phyloP scores from a whole-genome alignment of 2,329 filamentous ascomycete genomes.

The Aspergillus vadensis region DNA sequence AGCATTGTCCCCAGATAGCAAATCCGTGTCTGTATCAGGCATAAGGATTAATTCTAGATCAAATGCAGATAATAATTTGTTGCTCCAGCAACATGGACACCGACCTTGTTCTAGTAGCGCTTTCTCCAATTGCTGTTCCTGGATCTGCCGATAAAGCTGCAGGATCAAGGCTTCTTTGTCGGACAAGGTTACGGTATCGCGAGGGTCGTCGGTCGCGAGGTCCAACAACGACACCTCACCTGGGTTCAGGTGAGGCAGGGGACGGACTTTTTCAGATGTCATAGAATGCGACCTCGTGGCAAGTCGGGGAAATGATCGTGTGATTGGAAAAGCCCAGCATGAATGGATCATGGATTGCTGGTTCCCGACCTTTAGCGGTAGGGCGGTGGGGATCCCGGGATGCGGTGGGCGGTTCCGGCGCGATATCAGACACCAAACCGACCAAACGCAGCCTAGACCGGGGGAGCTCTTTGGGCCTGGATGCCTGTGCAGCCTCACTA shows the following conservation, averaged over 20 bases:
- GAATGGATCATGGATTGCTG: slow-evolving; percentile 13
- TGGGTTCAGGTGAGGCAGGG: slow-evolving; percentile 35
- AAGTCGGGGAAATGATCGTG: slow-evolving; percentile 28
- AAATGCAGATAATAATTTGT: background rate
- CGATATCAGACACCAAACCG: slow-evolving; percentile 15
- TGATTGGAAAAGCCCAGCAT: slow-evolving; percentile 23
- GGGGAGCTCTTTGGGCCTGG: slow-evolving; percentile 21
- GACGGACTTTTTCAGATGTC: slow-evolving; percentile 35
- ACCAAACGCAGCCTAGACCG: slow-evolving; percentile 24
- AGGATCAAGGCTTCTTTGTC: slow-evolving; percentile 67
- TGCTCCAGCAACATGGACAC: slow-evolving; percentile 1
- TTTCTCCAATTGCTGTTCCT: slow-evolving; percentile 71
- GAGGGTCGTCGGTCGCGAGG: slow-evolving; percentile 47
- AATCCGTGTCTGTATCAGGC: slow-evolving; percentile 34
- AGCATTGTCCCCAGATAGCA: slow-evolving; percentile 52
- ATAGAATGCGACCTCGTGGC: slow-evolving; percentile 36
- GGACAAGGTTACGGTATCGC: slow-evolving; percentile 60
- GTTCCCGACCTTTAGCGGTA: background rate
- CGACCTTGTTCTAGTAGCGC: slow-evolving; percentile 60
- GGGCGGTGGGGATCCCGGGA: slow-evolving; percentile 11
- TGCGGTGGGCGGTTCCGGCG: slow-evolving; percentile 24
- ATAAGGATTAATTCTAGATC: background rate
- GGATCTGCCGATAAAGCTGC: slow-evolving; percentile 69
- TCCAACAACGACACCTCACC: slow-evolving; percentile 41
- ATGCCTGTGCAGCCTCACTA: slow-evolving; percentile 13